These are phyloP conservation scores for Westerdykella aurantiaca DNA, from an alignment of 2,329 filamentous ascomycete genomes.

Conservation along the genomic window DNA sequence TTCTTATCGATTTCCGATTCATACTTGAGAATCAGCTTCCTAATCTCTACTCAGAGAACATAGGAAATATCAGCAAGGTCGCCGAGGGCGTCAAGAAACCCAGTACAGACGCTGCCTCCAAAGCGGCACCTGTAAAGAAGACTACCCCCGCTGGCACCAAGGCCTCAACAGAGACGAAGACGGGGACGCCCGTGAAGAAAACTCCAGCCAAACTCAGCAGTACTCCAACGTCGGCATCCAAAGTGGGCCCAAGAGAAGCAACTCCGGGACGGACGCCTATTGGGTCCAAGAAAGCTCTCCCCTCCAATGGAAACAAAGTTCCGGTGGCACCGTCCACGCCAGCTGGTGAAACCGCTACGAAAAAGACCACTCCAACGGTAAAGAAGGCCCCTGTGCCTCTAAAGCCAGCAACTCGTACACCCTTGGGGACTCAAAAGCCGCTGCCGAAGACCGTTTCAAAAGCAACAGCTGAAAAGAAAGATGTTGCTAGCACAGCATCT, in stretches of 20 bases:
- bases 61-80: conserved; percentile 25
- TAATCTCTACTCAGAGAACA: conserved; percentile 16
- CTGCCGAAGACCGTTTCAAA: neutral
- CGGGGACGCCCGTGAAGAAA: conserved; percentile 15
- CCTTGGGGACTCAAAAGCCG: neutral
- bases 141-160: conserved; percentile 16
- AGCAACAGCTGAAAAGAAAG: conserved; percentile 9
- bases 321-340: conserved; percentile 1
- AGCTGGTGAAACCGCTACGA: neutral
- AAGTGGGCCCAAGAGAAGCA: conserved; percentile 9
- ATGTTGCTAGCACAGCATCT: conserved; percentile 6
- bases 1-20: neutral
- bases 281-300: conserved; percentile 17
- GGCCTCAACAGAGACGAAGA: conserved; percentile 13
- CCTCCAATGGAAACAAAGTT: neutral
- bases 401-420: too few relatives aligned
- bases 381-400: conserved; percentile 4
- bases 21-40: neutral
- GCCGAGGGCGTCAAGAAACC: conserved; percentile 24
- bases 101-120: conserved; percentile 14
- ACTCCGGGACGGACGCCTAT: conserved; percentile 10
- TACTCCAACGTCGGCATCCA: conserved; percentile 10
- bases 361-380: neutral
- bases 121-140: conserved; percentile 16
- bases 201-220: conserved; percentile 10